Evolutionary conservation across 2,329 filamentous ascomycete species (phyloP), one percentile per base, ranked within the genome.

Genomic region (Whalleya microplaca): DNA sequence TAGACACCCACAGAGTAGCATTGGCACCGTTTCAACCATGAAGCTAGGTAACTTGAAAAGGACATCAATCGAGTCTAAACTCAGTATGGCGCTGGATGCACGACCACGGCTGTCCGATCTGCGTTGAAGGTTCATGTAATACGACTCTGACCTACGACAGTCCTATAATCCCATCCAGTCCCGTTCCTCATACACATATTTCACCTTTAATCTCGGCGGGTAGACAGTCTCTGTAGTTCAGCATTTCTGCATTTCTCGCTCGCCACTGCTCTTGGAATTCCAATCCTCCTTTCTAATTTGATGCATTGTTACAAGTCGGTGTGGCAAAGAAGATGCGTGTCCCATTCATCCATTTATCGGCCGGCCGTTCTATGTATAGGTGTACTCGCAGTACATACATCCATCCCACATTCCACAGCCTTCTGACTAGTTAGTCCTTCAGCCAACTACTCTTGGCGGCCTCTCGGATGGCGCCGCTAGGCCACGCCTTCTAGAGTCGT

Each of bases 91-190:
- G 21, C 47, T 51, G 32, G 46, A 61, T 58, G 60, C 55, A 58
- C 55, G 54, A 63, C 56, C 55, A 60, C 58, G 52, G 57, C 58
- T 55, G 59, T 51, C 57, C 55, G 60, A 62, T 60, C 60, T 60
- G 57, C 54, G 52, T 54, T 51, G 42, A 57, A 42, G 48, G n/a
- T n/a, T 27, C 60, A 53, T 55, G 58, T 61, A 58, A 58, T 63
- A 48, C 55, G 21, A 61, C 60, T 56, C 41, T 1, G 41, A 29
- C 32, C 51, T 23, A 41, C 48, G 32, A 19, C 41, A 45, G 44
- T 41, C 49, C 43, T 55, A 53, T 10, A 45, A 55, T 47, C 3
- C 32, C 9, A 12, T 37, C 3, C 14, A 37, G 23, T 37, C 32
- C 32, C 32, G 10, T 37, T n/a, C 32, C 14, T 14, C 32, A 37